Percentiles rank a stretch among this genome's conserved stretches.
Evolutionary conservation across 1,284 basidiomycete species (phyloP).

Genomic region (Bondarzewia mesenterica): DNA sequence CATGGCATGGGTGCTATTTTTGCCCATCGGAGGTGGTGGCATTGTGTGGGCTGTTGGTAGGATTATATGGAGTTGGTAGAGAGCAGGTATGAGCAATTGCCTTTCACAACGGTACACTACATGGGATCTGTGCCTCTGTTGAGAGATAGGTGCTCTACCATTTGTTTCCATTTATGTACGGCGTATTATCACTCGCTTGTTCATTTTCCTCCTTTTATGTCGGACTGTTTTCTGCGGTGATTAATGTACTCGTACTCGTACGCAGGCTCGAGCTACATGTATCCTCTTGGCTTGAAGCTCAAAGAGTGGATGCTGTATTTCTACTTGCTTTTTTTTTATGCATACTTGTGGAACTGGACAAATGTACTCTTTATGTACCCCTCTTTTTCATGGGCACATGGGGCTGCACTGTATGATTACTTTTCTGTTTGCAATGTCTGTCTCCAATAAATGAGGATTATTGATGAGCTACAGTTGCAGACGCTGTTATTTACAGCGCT

Average conservation of each 20-base stretch:
- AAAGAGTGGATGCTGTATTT: neutral
- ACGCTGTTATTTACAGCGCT: too few species aligned
- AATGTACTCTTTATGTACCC: too few species aligned
- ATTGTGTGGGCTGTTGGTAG: conserved; percentile 47
- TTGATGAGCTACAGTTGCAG: too few species aligned
- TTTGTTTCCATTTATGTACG: neutral
- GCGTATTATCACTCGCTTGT: neutral
- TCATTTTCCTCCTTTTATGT: too few species aligned
- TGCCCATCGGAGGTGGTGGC: conserved; percentile 44
- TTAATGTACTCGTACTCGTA: neutral
- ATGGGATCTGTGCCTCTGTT: neutral
- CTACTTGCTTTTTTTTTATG: neutral
- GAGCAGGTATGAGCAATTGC: neutral
- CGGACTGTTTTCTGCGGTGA: too few species aligned
- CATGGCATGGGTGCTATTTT: conserved; percentile 54
- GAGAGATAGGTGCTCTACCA: neutral
- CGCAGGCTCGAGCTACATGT: neutral
- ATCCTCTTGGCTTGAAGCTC: neutral
- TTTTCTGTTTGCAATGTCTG: too few species aligned
- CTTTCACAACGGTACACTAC: neutral
- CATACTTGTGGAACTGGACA: too few species aligned
- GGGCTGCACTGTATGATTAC: too few species aligned
- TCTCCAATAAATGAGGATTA: too few species aligned
- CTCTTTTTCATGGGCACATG: too few species aligned
- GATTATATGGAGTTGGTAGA: conserved; percentile 32